These are phyloP conservation scores for Dinochytrium kinnereticum DNA, from an alignment of 371 early-diverging fungal species.

Conservation along the genomic window DNA sequence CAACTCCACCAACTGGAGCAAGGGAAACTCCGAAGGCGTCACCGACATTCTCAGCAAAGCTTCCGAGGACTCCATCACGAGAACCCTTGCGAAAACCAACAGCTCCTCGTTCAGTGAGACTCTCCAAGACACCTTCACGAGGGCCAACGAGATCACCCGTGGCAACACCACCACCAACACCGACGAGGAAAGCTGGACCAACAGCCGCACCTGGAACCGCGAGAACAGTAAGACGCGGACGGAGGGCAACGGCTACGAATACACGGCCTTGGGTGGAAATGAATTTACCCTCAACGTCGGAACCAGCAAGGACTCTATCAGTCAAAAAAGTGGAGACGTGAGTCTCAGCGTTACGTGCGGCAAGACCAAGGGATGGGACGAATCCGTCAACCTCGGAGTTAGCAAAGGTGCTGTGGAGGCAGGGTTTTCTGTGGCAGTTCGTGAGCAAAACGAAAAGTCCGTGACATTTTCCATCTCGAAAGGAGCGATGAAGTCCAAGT, in stretches of 20 bases:
- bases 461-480: neutral
- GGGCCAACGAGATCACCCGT: neutral
- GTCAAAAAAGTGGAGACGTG: neutral
- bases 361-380: neutral
- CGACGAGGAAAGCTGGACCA: neutral
- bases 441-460: neutral
- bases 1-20: neutral
- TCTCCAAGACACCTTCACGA: conserved; percentile 9
- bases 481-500: neutral
- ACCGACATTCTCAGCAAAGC: conserved; percentile 11
- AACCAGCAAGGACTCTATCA: neutral
- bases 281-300: neutral
- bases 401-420: neutral
- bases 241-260: neutral
- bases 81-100: neutral
- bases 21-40: neutral
- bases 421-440: neutral
- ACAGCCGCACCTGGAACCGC: neutral
- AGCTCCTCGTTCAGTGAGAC: neutral
- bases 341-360: neutral
- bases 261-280: neutral
- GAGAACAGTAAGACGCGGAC: neutral
- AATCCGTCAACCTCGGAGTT: neutral
- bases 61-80: neutral
- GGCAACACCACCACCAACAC: neutral